Evolutionary conservation across 495 filamentous ascomycete species (phyloP), one percentile per base, ranked within the genome.

Genomic region (Xylaria palmicola): DNA sequence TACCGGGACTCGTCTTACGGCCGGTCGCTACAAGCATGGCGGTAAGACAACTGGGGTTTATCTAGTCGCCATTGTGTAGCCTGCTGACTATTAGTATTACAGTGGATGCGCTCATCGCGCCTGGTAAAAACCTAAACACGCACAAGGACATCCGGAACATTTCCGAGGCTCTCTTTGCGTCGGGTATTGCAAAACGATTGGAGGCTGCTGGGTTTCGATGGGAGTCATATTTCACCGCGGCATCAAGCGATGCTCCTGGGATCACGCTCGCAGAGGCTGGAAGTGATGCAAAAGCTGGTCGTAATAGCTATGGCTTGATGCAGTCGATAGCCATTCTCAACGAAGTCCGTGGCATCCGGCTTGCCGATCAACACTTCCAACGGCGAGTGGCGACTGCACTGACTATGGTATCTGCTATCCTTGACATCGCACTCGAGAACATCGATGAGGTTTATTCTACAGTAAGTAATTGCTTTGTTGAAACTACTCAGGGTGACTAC

Each of bases 51-150:
- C 10, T 39, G 0, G 1, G 5, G 6, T n/a, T n/a, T n/a, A 6
- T 22, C 7, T 54, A 15, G 20, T 48, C 3, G 1, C 13, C 39
- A 22, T 26, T 19, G 15, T 24, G 17, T 57, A 19, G 47, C 56
- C 29, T 41, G 19, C 59, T 61, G 20, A 61, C 24, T 5, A 26
- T 39, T 19, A 39, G 29, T 10, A 41, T 40, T 26, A 19, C 22
- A 61, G 59, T 67, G 63, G 72, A 74, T 57, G 72, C 65, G 17
- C 68, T 74, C 24, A 67, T 69, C 37, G 65, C 70, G 15, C 65
- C 72, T 43, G 70, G 67, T 32, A 72, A 74, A 64, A 74, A 74
- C 24, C 64, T 74, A 10, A 74, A 74, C 53, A 72, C 68, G 4
- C 62, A 74, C 52, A 36, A 45, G 20, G 62, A 66, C 51, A 74